Base-by-base conservation (phyloP, 306 rosid genomes). In the Malus fusca region DNA sequence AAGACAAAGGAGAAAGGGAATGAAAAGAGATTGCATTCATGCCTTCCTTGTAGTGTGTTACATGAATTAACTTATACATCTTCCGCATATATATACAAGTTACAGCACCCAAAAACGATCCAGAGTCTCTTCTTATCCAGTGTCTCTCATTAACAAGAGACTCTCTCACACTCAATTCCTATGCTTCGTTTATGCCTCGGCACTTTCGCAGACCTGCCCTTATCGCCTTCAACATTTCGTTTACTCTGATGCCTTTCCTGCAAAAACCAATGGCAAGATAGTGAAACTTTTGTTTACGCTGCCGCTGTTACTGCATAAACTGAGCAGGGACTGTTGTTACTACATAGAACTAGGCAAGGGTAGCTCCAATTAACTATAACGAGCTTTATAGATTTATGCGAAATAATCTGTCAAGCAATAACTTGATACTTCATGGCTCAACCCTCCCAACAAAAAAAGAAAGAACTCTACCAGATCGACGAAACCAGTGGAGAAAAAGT, bases 221-320 rank as follows among this genome's bases (percentile, higher is more conserved):
- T 81, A 96, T 96, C 78, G 86, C 97, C 80, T 89, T 84, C 80
- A 96, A 76, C 93, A 96, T 82, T 77, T 89, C 96, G 23, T 76
- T 82, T 55, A 87, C 67, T 76, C 33, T 83, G 53, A 89, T 86
- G 68, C 92, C 91, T 87, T 88, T 92, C 90, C 99, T 92, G 90
- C 80, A 80, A 84, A 78, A 85, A 69, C 46, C 68, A 48, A 5
- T 15, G 19, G 55, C 55, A 60, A 37, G 5, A 21, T 21, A 8
- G 13, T 21, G 3, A 51, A 74, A 74, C 68, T 7, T 74, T 13
- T 17, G 21, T 28, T 62, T 28, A 73, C 28, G 26, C n/a, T 42
- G 55, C 55, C 4, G 55, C 56, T 58, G 42, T 37, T 37, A 37
- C 42, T 37, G 42, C 42, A 37, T 37, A 37, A 37, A 37, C 42